These are phyloP conservation scores for Cladorrhinum sp. DNA, from an alignment of 2,329 filamentous ascomycete genomes.

Conservation along the genomic window DNA sequence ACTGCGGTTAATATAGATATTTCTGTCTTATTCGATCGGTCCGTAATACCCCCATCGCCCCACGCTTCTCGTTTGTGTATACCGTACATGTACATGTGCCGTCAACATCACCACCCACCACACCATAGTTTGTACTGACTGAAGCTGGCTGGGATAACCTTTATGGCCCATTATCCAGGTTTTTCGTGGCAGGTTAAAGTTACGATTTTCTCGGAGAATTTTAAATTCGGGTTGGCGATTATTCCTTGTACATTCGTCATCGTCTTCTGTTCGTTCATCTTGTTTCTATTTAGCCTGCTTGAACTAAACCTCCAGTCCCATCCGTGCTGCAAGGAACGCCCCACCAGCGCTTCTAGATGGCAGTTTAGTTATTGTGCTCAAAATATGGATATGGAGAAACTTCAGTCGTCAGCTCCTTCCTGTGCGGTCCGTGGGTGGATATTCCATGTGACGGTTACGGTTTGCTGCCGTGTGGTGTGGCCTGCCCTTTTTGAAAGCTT, in stretches of 20 bases:
- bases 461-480: background rate
- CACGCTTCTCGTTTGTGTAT: background rate
- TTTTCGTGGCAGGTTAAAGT: background rate
- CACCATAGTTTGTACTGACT: no score
- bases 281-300: slow-evolving; percentile 25
- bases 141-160: no score
- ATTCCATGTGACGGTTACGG: background rate
- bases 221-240: background rate
- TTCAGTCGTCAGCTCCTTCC: slow-evolving; percentile 6
- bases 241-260: slow-evolving; percentile 7
- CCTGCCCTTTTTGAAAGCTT: background rate
- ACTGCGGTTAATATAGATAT: slow-evolving; percentile 1
- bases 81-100: background rate
- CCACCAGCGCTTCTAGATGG: slow-evolving; percentile 11
- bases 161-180: background rate
- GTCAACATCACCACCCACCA: background rate
- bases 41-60: slow-evolving; percentile 2
- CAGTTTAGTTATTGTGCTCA: background rate
- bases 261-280: background rate
- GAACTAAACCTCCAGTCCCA: slow-evolving; percentile 9
- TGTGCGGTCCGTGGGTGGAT: no score
- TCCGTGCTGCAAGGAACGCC: slow-evolving; percentile 26
- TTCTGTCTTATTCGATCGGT: background rate
- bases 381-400: background rate
- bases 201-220: background rate